These are phyloP conservation scores for Kuraishia ogatae DNA, from an alignment of 805 yeast species.

Conservation along the genomic window DNA sequence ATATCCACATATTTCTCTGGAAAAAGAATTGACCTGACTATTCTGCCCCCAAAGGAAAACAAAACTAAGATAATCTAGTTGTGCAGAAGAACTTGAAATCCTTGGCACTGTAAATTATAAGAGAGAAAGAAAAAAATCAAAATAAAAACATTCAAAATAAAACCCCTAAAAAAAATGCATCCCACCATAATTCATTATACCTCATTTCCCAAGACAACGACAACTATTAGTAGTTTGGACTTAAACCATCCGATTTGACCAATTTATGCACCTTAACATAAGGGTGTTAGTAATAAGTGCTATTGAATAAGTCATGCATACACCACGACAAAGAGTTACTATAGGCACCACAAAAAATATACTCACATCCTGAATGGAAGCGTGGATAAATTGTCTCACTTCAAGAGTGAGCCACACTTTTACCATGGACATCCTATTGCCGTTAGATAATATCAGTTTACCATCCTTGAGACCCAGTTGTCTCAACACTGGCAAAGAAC, in stretches of 20 bases:
- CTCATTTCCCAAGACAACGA: too few species aligned
- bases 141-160: too few species aligned
- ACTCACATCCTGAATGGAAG: slow-evolving; percentile 74
- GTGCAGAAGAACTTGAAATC: too few species aligned
- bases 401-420: slow-evolving; percentile 90
- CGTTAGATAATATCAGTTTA: slow-evolving; percentile 42
- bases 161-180: too few species aligned
- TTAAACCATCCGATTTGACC: slow-evolving; percentile 55
- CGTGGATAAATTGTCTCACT: slow-evolving; percentile 75
- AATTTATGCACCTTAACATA: slow-evolving; percentile 32
- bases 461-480: slow-evolving; percentile 71
- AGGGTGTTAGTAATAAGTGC: slow-evolving; percentile 7
- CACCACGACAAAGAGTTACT: too few species aligned
- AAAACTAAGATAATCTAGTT: not conserved
- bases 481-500: slow-evolving; percentile 80
- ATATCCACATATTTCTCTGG: too few species aligned
- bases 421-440: slow-evolving; percentile 67
- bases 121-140: not conserved
- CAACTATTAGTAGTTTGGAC: slow-evolving; percentile 56
- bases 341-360: slow-evolving; percentile 3
- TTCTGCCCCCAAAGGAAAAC: too few species aligned
- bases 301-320: too few species aligned
- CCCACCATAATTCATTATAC: not conserved
- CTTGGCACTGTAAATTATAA: too few species aligned
- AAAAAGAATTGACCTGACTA: too few species aligned